phyloP scores from a whole-genome alignment of 2,329 filamentous ascomycete species.

The Xylaria multiplex region DNA sequence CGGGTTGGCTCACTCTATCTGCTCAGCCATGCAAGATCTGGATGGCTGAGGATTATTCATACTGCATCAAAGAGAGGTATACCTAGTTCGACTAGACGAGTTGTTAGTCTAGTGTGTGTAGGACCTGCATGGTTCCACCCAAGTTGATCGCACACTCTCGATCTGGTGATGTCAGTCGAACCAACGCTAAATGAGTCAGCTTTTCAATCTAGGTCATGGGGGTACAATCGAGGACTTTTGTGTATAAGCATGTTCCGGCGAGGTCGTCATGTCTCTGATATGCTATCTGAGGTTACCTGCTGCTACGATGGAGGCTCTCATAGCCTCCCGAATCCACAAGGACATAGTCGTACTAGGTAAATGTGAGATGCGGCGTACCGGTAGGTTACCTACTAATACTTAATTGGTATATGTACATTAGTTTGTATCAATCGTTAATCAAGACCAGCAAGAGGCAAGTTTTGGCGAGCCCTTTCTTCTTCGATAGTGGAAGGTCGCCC shows the following conservation, averaged over 20 bases:
- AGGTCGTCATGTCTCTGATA: constrained; percentile 10
- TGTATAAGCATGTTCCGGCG: neutral
- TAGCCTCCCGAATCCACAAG: constrained; percentile 13
- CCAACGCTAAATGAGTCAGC: constrained; percentile 27
- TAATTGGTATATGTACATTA: neutral
- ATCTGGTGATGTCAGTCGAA: constrained; percentile 35
- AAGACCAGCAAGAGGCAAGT: constrained; percentile 26
- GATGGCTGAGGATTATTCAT: constrained; percentile 26
- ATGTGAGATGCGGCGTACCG: constrained; percentile 15
- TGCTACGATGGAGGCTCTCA: constrained; percentile 4
- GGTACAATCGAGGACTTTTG: neutral
- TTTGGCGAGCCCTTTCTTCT: constrained; percentile 24
- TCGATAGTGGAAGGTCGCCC: constrained; percentile 2
- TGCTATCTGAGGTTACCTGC: neutral
- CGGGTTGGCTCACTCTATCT: constrained; percentile 11
- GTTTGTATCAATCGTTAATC: constrained; percentile 8
- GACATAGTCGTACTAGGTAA: constrained; percentile 4
- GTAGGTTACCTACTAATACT: neutral
- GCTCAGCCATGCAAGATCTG: constrained; percentile 36
- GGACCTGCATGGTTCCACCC: constrained; percentile 19
- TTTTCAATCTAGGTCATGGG: constrained; percentile 11
- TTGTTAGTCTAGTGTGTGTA: constrained; percentile 4
- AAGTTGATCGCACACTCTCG: constrained; percentile 19
- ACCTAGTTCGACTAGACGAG: constrained; percentile 5
- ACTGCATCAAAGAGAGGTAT: constrained; percentile 10